Evolutionary conservation across 805 yeast genomes (phyloP).

Genomic region (Lipomyces orientalis): DNA sequence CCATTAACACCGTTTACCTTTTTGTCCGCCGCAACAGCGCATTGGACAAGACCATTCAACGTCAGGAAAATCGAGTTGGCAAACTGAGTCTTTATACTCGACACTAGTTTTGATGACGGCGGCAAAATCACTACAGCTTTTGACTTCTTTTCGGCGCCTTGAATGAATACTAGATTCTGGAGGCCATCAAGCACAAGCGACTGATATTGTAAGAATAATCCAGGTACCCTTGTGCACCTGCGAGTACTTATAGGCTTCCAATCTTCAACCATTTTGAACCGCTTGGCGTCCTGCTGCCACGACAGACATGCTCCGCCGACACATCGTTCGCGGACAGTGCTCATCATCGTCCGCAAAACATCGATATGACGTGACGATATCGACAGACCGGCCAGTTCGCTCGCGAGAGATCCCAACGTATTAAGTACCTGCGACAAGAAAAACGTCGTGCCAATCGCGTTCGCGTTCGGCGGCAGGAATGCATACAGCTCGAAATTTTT

Average conservation of each 20-base stretch:
- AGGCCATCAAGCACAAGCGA: constrained; percentile 46
- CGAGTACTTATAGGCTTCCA: constrained; percentile 42
- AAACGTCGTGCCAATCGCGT: constrained; percentile 63
- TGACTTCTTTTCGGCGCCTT: constrained; percentile 27
- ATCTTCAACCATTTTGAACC: constrained; percentile 49
- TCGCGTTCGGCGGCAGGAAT: constrained; percentile 68
- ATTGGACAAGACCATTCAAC: constrained; percentile 43
- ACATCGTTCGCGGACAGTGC: constrained; percentile 51
- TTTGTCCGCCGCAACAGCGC: constrained; percentile 41
- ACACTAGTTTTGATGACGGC: constrained; percentile 46
- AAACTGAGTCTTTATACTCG: constrained; percentile 47
- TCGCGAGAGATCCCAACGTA: constrained; percentile 51
- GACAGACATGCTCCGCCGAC: constrained; percentile 56
- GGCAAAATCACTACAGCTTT: constrained; percentile 41
- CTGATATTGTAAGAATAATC: constrained; percentile 50
- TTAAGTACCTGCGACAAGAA: constrained; percentile 56
- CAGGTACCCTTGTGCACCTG: constrained; percentile 50
- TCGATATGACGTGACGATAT: constrained; percentile 51
- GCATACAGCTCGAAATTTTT: constrained; percentile 45
- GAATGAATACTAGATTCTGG: constrained; percentile 35
- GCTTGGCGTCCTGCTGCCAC: constrained; percentile 58
- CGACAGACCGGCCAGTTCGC: constrained; percentile 53
- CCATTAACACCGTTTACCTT: not conserved
- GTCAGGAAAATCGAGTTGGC: constrained; percentile 46
- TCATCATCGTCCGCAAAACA: constrained; percentile 47